Evolutionary conservation across 345 rosid species (phyloP).

Genomic region (Erysimum cheiranthoides): DNA sequence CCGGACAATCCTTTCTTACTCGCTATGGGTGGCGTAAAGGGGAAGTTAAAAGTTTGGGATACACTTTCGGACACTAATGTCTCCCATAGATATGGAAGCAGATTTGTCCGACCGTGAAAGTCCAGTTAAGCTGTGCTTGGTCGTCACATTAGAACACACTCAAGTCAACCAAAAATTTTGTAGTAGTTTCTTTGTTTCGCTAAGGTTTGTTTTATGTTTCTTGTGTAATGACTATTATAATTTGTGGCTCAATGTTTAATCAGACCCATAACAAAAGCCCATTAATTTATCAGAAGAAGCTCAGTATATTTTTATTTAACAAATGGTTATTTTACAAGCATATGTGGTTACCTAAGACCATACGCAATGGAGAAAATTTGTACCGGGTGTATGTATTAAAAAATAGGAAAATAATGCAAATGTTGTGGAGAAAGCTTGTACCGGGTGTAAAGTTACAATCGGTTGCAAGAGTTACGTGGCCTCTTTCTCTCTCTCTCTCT

Average conservation of each 20-base stretch:
- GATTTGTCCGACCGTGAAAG: neutral
- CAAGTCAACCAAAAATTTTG: slow-evolving; percentile 13
- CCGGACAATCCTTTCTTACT: neutral
- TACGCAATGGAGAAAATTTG: too few species aligned
- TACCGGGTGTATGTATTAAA: too few species aligned
- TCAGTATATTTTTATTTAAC: too few species aligned
- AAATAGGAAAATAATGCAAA: too few species aligned
- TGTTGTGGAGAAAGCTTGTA: too few species aligned
- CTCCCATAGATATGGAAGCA: slow-evolving; percentile 43
- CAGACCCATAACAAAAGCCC: neutral
- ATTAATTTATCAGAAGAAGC: too few species aligned
- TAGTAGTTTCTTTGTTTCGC: neutral
- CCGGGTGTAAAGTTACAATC: too few species aligned
- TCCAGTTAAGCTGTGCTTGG: neutral
- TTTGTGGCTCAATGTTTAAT: neutral
- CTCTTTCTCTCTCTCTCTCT: too few species aligned
- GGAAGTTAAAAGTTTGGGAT: slow-evolving; percentile 49
- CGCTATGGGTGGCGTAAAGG: neutral
- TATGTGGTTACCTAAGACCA: too few species aligned
- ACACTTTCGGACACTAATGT: slow-evolving; percentile 54
- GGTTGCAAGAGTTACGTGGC: too few species aligned
- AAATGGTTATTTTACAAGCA: too few species aligned
- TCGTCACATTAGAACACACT: neutral
- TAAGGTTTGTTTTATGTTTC: neutral
- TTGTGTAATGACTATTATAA: neutral